These are phyloP conservation scores for Delphinella strobiligena DNA, from an alignment of 2,329 filamentous ascomycete species.

Conservation along the genomic window DNA sequence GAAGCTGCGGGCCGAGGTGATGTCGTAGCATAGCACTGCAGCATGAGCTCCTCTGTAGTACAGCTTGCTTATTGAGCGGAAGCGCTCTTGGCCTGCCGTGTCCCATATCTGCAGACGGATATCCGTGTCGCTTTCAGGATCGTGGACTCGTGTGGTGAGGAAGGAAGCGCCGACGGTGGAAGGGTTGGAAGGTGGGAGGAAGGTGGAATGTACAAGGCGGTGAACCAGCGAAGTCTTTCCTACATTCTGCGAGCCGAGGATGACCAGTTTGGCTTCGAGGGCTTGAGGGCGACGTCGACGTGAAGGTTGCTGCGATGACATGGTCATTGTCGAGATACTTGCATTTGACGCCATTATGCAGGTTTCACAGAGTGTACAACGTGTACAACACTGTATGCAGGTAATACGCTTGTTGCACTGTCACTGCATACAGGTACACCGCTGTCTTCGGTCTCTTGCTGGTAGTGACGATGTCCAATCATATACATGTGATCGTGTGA, in stretches of 20 bases:
- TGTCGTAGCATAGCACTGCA: constrained; percentile 88
- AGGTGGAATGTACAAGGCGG: constrained; percentile 62
- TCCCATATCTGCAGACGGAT: constrained; percentile 96
- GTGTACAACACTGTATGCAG: not conserved
- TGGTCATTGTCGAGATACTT: not conserved
- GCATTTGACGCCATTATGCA: constrained; percentile 2
- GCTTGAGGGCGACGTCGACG: constrained; percentile 24
- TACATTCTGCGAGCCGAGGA: constrained; percentile 67
- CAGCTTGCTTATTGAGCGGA: constrained; percentile 83
- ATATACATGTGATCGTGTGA: no score
- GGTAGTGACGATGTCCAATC: no score
- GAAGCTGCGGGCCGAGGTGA: constrained; percentile 76
- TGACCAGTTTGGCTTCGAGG: constrained; percentile 70
- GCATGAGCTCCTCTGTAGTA: constrained; percentile 96
- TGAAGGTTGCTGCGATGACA: not conserved
- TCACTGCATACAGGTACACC: no score
- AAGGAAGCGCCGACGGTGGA: constrained; percentile 41
- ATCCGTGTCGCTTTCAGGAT: constrained; percentile 72
- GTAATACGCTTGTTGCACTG: no score
- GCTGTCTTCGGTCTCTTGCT: no score
- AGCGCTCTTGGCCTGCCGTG: constrained; percentile 89
- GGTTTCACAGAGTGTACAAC: constrained; percentile 1
- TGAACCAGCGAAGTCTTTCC: constrained; percentile 70
- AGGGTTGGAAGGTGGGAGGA: constrained; percentile 43
- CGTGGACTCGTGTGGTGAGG: constrained; percentile 55